Evolutionary conservation across 768 basidiomycete genomes (phyloP).

Genomic region (Hericium erinaceus): DNA sequence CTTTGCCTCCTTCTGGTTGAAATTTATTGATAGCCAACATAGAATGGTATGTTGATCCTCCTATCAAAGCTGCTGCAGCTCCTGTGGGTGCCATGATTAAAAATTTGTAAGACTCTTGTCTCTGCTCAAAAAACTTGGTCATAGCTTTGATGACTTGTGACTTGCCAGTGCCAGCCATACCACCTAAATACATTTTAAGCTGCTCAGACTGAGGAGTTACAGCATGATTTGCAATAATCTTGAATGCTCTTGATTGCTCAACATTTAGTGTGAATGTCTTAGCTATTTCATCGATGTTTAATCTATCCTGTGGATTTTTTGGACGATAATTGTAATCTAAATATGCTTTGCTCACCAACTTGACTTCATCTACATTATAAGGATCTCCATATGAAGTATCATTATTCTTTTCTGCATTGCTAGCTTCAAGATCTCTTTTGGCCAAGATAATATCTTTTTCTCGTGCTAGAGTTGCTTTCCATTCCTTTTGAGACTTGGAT

Average conservation of each 20-base stretch:
- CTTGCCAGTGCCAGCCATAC: slow-evolving; percentile 18
- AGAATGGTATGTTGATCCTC: slow-evolving; percentile 18
- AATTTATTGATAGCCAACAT: slow-evolving; percentile 3
- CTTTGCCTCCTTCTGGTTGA: neutral
- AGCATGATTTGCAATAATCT: slow-evolving; percentile 14
- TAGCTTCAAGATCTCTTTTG: neutral
- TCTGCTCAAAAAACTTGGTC: slow-evolving; percentile 5
- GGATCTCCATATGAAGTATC: neutral
- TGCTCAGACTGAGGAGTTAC: neutral
- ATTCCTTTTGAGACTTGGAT: neutral
- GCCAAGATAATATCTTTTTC: neutral
- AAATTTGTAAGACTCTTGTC: slow-evolving; percentile 5
- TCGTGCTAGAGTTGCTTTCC: neutral
- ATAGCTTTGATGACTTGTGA: slow-evolving; percentile 14
- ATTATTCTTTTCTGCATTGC: neutral
- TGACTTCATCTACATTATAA: neutral
- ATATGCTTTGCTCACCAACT: neutral
- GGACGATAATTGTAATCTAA: neutral
- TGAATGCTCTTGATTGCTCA: slow-evolving; percentile 14
- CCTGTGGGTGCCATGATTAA: slow-evolving; percentile 15
- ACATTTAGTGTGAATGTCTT: slow-evolving; percentile 6
- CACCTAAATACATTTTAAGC: slow-evolving; percentile 8
- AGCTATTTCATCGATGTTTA: neutral
- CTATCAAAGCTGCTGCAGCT: slow-evolving; percentile 8
- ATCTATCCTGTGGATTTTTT: neutral